These are phyloP conservation scores for Fusarium torulosum DNA, from an alignment of 2,329 filamentous ascomycete species.

Conservation along the genomic window DNA sequence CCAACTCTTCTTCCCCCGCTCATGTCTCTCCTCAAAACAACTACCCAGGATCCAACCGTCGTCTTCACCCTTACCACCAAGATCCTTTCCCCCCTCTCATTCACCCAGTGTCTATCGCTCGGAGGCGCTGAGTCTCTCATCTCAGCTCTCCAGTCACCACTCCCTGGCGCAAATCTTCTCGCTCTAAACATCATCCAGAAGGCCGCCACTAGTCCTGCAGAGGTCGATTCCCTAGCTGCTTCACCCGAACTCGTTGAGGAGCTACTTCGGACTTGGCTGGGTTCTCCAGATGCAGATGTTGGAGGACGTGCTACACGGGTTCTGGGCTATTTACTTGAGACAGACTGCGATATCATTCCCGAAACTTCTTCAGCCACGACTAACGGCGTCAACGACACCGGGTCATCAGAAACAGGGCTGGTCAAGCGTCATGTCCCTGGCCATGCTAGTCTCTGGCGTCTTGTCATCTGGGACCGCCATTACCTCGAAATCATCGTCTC, in stretches of 20 bases:
- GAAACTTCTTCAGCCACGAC: constrained; percentile 39
- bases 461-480: constrained; percentile 62
- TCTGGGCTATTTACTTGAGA: constrained; percentile 66
- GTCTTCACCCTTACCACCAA: constrained; percentile 67
- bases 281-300: constrained; percentile 65
- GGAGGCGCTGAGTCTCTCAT: constrained; percentile 65
- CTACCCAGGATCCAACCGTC: constrained; percentile 63
- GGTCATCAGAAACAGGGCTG: constrained; percentile 54
- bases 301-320: constrained; percentile 65
- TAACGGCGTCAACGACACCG: constrained; percentile 37
- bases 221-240: constrained; percentile 64
- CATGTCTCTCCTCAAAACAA: constrained; percentile 64
- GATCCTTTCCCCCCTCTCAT: constrained; percentile 66
- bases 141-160: constrained; percentile 65
- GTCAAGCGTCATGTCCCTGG: constrained; percentile 58
- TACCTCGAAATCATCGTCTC: constrained; percentile 60
- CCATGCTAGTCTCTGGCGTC: constrained; percentile 66
- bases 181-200: constrained; percentile 69
- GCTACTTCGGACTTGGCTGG: constrained; percentile 66
- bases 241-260: constrained; percentile 63
- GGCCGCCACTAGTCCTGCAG: constrained; percentile 61
- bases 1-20: constrained; percentile 66
- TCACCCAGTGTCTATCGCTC: constrained; percentile 64
- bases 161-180: constrained; percentile 69
- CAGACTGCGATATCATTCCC: constrained; percentile 61